Percentiles rank a stretch among this genome's conserved stretches.
Conservation (phyloP, 176 grass and related monocot genomes). For the Bromus sterilis region DNA sequence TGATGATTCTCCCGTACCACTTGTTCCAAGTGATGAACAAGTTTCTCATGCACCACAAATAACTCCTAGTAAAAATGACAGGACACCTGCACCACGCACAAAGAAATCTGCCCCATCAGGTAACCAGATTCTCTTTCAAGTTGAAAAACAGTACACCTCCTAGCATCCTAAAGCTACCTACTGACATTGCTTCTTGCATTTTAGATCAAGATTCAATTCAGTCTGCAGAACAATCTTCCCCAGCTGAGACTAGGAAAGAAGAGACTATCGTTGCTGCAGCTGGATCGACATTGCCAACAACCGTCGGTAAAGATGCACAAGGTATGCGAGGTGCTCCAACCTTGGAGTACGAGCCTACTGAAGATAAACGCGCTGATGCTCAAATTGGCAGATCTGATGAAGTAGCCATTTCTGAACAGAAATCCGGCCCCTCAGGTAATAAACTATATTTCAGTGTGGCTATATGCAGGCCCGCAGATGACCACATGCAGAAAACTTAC, state of each 20-base stretch:
- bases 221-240: background rate
- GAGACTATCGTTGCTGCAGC: background rate
- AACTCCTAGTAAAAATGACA: background rate
- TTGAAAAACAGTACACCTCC: background rate
- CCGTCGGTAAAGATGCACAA: background rate
- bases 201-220: conserved; percentile 13
- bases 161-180: background rate
- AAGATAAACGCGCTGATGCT: background rate
- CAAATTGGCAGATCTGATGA: background rate
- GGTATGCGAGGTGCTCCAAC: background rate
- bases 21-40: background rate
- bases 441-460: background rate
- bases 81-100: background rate
- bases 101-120: conserved; percentile 9
- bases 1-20: background rate
- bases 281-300: conserved; percentile 5
- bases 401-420: background rate
- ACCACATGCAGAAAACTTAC: background rate
- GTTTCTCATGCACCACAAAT: background rate
- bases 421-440: background rate
- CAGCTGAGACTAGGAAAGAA: conserved; percentile 4
- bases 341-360: background rate
- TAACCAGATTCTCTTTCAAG: conserved; percentile 7
- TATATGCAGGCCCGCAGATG: background rate
- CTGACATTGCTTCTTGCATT: conserved; percentile 8